Evolutionary conservation across 768 basidiomycete genomes (phyloP), one percentile per base, ranked within the genome.

Genomic region (Podaxis sp.): DNA sequence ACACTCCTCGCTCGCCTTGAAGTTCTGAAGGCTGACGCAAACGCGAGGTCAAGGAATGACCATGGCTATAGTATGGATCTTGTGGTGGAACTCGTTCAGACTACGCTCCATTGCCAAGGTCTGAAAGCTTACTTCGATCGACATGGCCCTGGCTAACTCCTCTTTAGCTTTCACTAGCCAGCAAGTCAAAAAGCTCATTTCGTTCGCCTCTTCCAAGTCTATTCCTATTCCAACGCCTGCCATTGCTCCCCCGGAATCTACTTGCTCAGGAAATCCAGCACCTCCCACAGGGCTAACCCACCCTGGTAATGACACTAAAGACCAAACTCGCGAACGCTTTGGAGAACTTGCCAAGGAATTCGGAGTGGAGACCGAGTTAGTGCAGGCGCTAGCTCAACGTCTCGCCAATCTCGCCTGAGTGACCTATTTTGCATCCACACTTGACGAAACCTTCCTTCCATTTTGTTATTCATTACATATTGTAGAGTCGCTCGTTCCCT

Each of bases 271-370:
- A 15, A 36, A 7, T 15, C 36, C 27, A 12, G 24, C 17, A 9
- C 51, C 19, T 2, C 36, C 47, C n/a, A 47, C 7, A 3, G 11
- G n/a, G 25, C 12, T 37, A 52, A 38, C 37, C 4, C 22, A 38
- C 27, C 3, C 51, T 15, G 8, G 5, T 24, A 54, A 25, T 22
- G 47, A 55, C 22, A 19, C 8, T 36, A 43, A 47, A 7, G 57
- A 52, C n/a, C 37, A 56, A 22, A 50, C 63, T 17, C 50, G 61
- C 1, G 52, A 55, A n/a, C 40, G 53, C 43, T 65, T 67, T 54
- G 64, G 41, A 27, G 80, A 82, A 24, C 79, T 91, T n/a, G 89
- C 90, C 24, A 80, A 79, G 66, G 90, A 91, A 71, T 90, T 90
- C 64, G 89, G 89, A n/a, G 79, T 91, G 22, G 86, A 89, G 58